phyloP scores from a whole-genome alignment of 2,329 filamentous ascomycete genomes.

The Colletotrichum simmondsii region DNA sequence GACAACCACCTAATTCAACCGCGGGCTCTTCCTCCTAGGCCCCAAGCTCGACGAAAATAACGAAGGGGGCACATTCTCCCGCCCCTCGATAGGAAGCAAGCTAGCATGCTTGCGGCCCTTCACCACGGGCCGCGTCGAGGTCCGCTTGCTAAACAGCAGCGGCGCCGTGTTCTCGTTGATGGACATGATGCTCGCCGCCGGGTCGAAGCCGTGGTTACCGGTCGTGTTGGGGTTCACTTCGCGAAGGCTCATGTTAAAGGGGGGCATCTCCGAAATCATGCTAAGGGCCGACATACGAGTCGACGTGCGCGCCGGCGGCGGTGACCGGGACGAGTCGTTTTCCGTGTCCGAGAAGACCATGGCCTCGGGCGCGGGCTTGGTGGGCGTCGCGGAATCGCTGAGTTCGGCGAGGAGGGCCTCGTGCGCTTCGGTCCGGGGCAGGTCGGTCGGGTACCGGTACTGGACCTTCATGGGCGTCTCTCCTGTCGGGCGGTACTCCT shows the following conservation, averaged over 20 bases:
- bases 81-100: constrained; percentile 52
- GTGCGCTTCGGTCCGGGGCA: constrained; percentile 77
- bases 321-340: constrained; percentile 22
- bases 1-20: constrained; percentile 49
- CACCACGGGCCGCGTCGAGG: constrained; percentile 45
- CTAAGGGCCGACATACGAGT: constrained; percentile 32
- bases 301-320: constrained; percentile 26
- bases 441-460: constrained; percentile 82
- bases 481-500: constrained; percentile 87
- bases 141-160: constrained; percentile 55
- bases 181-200: constrained; percentile 53
- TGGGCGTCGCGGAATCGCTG: constrained; percentile 45
- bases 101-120: constrained; percentile 47
- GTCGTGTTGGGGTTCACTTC: constrained; percentile 60
- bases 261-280: constrained; percentile 36
- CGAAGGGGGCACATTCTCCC: constrained; percentile 61
- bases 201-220: constrained; percentile 58
- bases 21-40: constrained; percentile 65
- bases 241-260: constrained; percentile 59
- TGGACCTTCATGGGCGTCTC: constrained; percentile 83
- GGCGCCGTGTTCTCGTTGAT: constrained; percentile 57
- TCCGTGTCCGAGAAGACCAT: constrained; percentile 56
- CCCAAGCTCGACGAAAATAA: constrained; percentile 56
- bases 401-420: constrained; percentile 56
- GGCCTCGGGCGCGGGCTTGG: constrained; percentile 17